These are phyloP conservation scores for Irpex lacteus DNA, from an alignment of 1,284 basidiomycete species.

Conservation along the genomic window DNA sequence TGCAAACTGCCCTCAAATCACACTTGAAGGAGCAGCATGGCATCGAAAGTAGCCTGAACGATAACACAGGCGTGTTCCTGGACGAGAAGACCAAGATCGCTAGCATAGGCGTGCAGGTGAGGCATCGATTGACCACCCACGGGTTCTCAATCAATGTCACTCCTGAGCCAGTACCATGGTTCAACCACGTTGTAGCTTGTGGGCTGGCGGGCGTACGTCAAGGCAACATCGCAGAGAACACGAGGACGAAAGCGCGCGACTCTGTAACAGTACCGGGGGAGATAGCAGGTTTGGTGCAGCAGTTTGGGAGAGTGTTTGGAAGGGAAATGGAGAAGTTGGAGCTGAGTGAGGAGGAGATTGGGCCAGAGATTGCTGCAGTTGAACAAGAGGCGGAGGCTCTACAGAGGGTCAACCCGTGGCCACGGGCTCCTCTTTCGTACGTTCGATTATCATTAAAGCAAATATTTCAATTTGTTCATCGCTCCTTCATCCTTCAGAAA, in stretches of 20 bases:
- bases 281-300: slow-evolving; percentile 47
- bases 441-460: neutral
- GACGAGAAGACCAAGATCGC: slow-evolving; percentile 75
- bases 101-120: slow-evolving; percentile 95
- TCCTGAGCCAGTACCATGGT: slow-evolving; percentile 77
- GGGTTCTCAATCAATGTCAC: slow-evolving; percentile 96
- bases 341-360: slow-evolving; percentile 47
- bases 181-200: slow-evolving; percentile 88
- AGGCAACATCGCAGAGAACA: slow-evolving; percentile 54
- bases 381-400: slow-evolving; percentile 24
- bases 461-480: neutral
- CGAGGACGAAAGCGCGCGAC: slow-evolving; percentile 20
- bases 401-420: slow-evolving; percentile 17
- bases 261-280: slow-evolving; percentile 46
- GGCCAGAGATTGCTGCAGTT: slow-evolving; percentile 40
- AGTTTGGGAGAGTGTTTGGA: slow-evolving; percentile 52
- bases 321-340: slow-evolving; percentile 55
- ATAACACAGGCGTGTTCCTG: slow-evolving; percentile 79
- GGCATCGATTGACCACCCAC: slow-evolving; percentile 91
- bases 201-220: slow-evolving; percentile 87
- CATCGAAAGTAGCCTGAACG: slow-evolving; percentile 50
- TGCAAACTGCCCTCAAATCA: slow-evolving; percentile 61
- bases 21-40: slow-evolving; percentile 59
- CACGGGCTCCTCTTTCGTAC: neutral
- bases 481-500: too few relatives aligned